Evolutionary conservation across 805 yeast species (phyloP).

Genomic region (Teunomyces atbi): DNA sequence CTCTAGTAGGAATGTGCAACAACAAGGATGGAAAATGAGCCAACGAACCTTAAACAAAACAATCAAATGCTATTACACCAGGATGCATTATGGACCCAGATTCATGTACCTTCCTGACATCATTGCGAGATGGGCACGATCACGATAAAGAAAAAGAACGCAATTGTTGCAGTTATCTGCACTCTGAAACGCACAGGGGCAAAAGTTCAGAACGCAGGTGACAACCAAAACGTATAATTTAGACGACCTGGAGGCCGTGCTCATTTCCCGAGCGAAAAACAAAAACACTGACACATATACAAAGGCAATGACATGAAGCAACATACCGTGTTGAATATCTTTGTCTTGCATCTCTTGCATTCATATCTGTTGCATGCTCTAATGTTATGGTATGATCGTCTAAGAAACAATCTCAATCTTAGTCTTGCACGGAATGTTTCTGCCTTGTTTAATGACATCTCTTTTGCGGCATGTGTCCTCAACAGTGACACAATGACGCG

Average conservation of each 20-base stretch:
- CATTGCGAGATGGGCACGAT: neutral
- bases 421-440: too few relatives aligned
- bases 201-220: neutral
- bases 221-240: neutral
- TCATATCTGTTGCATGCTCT: too few relatives aligned
- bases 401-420: too few relatives aligned
- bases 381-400: too few relatives aligned
- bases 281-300: too few relatives aligned
- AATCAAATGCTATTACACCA: too few relatives aligned
- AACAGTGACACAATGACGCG: neutral
- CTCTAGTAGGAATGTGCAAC: neutral
- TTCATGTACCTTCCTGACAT: too few relatives aligned
- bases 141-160: neutral
- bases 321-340: too few relatives aligned
- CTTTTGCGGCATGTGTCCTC: neutral
- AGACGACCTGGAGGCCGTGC: neutral
- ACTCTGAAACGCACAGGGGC: neutral
- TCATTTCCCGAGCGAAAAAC: neutral
- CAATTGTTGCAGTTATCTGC: neutral
- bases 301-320: too few relatives aligned
- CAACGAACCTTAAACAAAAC: too few relatives aligned
- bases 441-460: neutral
- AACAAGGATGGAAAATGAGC: neutral
- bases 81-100: too few relatives aligned
- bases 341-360: too few relatives aligned